Conservation (phyloP, 2,329 filamentous ascomycete genomes). For the Didymella pomorum region DNA sequence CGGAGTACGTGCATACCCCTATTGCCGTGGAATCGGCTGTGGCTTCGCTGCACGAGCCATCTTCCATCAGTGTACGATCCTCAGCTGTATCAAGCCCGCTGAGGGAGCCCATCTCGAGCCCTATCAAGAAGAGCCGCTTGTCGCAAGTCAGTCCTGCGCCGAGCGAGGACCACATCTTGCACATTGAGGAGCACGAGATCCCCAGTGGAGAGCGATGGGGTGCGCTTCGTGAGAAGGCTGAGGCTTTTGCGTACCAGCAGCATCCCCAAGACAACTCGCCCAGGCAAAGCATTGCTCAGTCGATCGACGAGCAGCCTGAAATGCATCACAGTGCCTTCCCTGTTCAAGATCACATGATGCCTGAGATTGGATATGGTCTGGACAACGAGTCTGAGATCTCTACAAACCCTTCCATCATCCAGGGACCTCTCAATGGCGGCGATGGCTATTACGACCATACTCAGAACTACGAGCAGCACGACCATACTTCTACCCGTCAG, state of each 20-base stretch:
- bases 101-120: conserved; percentile 30
- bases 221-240: conserved; percentile 54
- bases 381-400: conserved; percentile 71
- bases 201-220: conserved; percentile 47
- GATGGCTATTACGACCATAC: conserved; percentile 55
- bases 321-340: conserved; percentile 76
- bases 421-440: conserved; percentile 72
- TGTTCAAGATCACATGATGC: conserved; percentile 73
- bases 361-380: conserved; percentile 74
- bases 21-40: conserved; percentile 86
- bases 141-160: conserved; percentile 39
- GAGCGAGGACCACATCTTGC: conserved; percentile 21
- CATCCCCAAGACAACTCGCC: conserved; percentile 57
- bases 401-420: conserved; percentile 85
- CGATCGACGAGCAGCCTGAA: conserved; percentile 57
- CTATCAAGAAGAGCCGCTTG: conserved; percentile 34
- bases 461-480: conserved; percentile 48
- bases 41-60: conserved; percentile 87
- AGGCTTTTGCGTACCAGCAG: conserved; percentile 41
- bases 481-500: conserved; percentile 41
- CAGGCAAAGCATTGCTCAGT: conserved; percentile 62
- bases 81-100: conserved; percentile 38
- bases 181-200: conserved; percentile 33
- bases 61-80: conserved; percentile 66
- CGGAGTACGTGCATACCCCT: conserved; percentile 76